Evolutionary conservation across 208 protist genomes (phyloP).

Genomic region (Trypanosoma melophagium): DNA sequence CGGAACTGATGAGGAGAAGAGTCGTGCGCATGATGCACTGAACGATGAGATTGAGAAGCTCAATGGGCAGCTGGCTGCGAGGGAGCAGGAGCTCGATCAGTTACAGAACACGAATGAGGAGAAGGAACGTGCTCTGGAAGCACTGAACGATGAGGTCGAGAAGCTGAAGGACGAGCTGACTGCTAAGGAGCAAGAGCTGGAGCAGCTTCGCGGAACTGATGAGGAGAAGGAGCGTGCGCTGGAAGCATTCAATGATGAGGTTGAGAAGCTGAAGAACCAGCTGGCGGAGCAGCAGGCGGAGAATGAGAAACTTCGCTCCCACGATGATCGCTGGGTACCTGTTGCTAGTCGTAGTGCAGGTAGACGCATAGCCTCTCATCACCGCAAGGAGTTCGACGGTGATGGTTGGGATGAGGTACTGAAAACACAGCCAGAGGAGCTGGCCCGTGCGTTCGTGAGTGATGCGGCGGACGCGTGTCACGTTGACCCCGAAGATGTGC

Average conservation of each 20-base stretch:
- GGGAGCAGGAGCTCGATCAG: slow-evolving; percentile 4
- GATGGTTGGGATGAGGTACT: neutral
- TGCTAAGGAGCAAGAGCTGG: slow-evolving; percentile 15
- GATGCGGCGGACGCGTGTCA: neutral
- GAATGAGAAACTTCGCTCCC: neutral
- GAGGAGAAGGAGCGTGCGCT: neutral
- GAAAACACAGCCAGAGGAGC: neutral
- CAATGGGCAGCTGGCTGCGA: slow-evolving; percentile 1
- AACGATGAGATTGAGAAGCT: no score
- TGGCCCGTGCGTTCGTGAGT: neutral
- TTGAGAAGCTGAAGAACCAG: neutral
- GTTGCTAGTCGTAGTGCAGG: neutral
- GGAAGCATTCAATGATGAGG: neutral
- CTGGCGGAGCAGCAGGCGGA: slow-evolving; percentile 8
- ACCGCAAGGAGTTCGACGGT: neutral
- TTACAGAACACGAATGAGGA: neutral
- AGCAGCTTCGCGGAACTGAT: no score
- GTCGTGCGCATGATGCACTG: no score
- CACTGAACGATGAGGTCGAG: slow-evolving; percentile 17
- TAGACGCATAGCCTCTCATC: neutral
- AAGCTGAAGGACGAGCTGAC: slow-evolving; percentile 22
- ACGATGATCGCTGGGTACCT: neutral
- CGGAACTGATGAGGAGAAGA: no score
- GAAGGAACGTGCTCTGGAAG: slow-evolving; percentile 6
- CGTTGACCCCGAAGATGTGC: neutral